Conservation (phyloP, 2,329 filamentous ascomycete species). For the Colletotrichum tamarilloi region DNA sequence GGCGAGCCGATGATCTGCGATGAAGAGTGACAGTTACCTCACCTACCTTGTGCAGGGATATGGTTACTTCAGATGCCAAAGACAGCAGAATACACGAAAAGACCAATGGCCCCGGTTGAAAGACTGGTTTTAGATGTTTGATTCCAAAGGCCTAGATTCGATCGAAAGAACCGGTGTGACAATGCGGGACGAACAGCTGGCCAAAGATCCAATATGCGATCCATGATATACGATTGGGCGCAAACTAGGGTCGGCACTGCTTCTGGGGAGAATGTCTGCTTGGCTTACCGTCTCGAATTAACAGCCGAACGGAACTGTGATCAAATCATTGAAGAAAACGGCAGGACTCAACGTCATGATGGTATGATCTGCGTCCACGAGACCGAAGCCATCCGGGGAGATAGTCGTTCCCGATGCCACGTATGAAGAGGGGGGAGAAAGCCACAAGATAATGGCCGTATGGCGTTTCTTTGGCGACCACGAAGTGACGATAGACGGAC, state of each 20-base stretch:
- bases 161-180: background rate
- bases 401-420: background rate
- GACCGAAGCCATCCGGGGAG: background rate
- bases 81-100: background rate
- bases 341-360: background rate
- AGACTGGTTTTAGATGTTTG: background rate
- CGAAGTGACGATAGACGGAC: background rate
- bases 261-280: background rate
- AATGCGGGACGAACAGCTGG: background rate
- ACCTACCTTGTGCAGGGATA: background rate
- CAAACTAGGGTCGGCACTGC: background rate
- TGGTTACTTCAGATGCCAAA: background rate
- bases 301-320: background rate
- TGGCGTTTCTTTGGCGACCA: background rate
- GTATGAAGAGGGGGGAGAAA: background rate
- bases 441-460: background rate
- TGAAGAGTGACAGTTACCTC: background rate
- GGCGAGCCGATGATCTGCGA: background rate
- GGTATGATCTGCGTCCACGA: slow-evolving; percentile 1
- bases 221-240: background rate
- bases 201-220: background rate
- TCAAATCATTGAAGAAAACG: background rate
- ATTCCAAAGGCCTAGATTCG: background rate
- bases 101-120: background rate
- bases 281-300: background rate